Evolutionary conservation across 306 rosid genomes (phyloP).

Genomic region (Ammopiptanthus mongolicus): DNA sequence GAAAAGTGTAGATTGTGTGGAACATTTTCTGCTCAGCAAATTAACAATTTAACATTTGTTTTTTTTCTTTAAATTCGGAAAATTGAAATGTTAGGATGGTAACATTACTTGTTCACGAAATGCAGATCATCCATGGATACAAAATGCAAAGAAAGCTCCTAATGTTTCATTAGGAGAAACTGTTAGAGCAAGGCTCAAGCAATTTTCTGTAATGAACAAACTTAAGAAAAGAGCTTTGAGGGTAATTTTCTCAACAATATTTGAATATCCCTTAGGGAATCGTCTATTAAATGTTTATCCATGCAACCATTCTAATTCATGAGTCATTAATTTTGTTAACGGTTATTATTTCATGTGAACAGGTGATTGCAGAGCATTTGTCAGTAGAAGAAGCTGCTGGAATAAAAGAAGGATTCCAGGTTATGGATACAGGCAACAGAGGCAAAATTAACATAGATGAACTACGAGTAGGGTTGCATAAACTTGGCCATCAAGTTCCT

Average conservation of each 20-base stretch:
- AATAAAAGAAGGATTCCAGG: conserved; percentile 69
- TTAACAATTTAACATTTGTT: not conserved
- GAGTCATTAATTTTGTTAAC: not conserved
- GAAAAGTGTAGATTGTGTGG: not conserved
- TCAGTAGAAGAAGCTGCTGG: conserved; percentile 91
- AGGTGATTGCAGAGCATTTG: conserved; percentile 96
- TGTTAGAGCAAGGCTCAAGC: conserved; percentile 89
- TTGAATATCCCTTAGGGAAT: conserved; percentile 1
- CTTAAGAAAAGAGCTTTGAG: conserved; percentile 93
- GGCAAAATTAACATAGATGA: conserved; percentile 85
- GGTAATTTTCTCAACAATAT: conserved; percentile 51
- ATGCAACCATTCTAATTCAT: not conserved
- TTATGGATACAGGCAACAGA: conserved; percentile 65
- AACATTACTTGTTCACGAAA: conserved; percentile 19
- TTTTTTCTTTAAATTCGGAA: not conserved
- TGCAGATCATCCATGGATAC: conserved; percentile 97
- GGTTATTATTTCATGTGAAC: conserved; percentile 25
- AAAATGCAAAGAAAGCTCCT: conserved; percentile 87
- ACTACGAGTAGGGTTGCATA: conserved; percentile 71
- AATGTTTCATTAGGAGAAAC: conserved; percentile 92
- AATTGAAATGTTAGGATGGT: not conserved
- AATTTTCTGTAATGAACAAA: conserved; percentile 97
- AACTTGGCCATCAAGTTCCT: conserved; percentile 76
- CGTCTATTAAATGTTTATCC: not conserved
- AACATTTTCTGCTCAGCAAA: not conserved